Evolutionary conservation across 495 filamentous ascomycete species (phyloP).

Genomic region (Penicillium angulare): DNA sequence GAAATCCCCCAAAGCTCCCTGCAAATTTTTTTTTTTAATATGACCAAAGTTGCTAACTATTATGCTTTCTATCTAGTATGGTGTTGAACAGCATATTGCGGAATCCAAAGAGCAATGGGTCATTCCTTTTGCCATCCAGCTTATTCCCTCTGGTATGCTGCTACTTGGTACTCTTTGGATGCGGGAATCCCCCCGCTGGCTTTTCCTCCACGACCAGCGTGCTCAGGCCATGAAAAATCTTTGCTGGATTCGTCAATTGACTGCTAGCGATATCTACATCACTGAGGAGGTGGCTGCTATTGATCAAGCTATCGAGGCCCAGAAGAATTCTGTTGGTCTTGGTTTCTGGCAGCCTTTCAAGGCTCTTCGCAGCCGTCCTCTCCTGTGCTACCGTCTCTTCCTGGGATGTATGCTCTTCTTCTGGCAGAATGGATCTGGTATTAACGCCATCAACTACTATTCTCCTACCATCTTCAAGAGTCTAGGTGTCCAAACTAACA

Average conservation of each 20-base stretch:
- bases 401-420: conserved; percentile 66
- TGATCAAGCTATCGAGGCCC: conserved; percentile 58
- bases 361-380: conserved; percentile 42
- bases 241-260: conserved; percentile 63
- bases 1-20: background rate
- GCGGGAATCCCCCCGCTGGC: conserved; percentile 60
- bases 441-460: conserved; percentile 71
- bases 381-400: conserved; percentile 62
- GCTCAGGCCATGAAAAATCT: conserved; percentile 59
- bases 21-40: background rate
- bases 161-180: conserved; percentile 48
- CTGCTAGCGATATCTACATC: conserved; percentile 61
- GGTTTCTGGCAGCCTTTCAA: conserved; percentile 70
- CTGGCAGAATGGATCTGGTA: conserved; percentile 65
- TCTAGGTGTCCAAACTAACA: conserved; percentile 50
- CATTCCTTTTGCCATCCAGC: conserved; percentile 57
- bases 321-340: conserved; percentile 52
- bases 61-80: conserved; percentile 27
- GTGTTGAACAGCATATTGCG: conserved; percentile 33
- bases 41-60: conserved; percentile 10
- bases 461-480: conserved; percentile 54
- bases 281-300: conserved; percentile 65
- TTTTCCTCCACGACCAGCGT: conserved; percentile 47
- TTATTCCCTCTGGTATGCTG: conserved; percentile 53
- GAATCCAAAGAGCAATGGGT: conserved; percentile 49